These are phyloP conservation scores for Podospora pseudopauciseta DNA, from an alignment of 495 filamentous ascomycete genomes.

Conservation along the genomic window DNA sequence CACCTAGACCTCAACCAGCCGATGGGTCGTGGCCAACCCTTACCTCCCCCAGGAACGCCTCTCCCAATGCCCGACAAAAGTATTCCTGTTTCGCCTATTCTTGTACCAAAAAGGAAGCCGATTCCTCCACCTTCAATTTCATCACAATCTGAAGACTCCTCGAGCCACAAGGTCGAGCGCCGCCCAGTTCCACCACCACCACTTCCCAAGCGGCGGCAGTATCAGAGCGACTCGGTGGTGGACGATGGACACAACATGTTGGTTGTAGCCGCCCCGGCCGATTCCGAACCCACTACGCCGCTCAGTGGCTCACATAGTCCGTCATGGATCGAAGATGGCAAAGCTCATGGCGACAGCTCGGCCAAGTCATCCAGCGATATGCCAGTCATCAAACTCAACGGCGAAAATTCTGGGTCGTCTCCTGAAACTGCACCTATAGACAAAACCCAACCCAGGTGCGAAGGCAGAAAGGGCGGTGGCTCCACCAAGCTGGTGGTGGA, in stretches of 20 bases:
- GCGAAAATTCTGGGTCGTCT: neutral
- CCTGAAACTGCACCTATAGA: neutral
- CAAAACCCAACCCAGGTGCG: neutral
- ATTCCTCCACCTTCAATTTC: slow-evolving; percentile 40
- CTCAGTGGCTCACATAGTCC: slow-evolving; percentile 24
- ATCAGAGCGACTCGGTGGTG: slow-evolving; percentile 23
- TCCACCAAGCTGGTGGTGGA: neutral
- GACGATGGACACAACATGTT: slow-evolving; percentile 49
- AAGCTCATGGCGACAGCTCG: slow-evolving; percentile 32
- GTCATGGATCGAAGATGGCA: slow-evolving; percentile 44
- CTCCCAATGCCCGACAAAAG: slow-evolving; percentile 55
- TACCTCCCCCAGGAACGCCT: slow-evolving; percentile 70
- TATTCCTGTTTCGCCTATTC: slow-evolving; percentile 52
- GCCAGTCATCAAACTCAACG: neutral
- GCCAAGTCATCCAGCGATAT: neutral
- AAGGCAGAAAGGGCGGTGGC: neutral
- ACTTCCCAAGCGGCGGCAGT: slow-evolving; percentile 32
- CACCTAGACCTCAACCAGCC: slow-evolving; percentile 56
- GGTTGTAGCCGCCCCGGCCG: slow-evolving; percentile 56
- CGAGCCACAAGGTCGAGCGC: slow-evolving; percentile 33
- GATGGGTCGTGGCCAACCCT: slow-evolving; percentile 69
- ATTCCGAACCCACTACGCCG: slow-evolving; percentile 57
- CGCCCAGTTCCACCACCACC: slow-evolving; percentile 46
- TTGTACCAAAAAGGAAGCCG: slow-evolving; percentile 52
- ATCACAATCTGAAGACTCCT: slow-evolving; percentile 21